Evolutionary conservation across 2,329 filamentous ascomycete genomes (phyloP).

Genomic region (Teratosphaeria epicoccoides): DNA sequence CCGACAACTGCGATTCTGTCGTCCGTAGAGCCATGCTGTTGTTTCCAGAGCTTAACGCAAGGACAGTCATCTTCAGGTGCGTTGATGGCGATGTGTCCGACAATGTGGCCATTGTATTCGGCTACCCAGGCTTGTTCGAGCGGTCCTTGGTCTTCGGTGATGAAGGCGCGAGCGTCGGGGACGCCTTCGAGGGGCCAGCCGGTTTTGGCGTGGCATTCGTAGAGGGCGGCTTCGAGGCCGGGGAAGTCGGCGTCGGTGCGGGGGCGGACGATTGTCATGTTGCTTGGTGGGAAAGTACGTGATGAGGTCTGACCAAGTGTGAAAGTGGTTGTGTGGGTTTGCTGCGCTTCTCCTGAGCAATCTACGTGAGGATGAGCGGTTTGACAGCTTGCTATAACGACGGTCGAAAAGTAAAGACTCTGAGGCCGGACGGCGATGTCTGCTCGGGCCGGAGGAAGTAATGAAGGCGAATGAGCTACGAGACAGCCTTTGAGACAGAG

Average conservation of each 20-base stretch:
- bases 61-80: background rate
- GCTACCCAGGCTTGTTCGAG: background rate
- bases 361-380: too few species aligned
- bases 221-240: background rate
- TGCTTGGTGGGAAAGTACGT: background rate
- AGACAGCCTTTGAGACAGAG: background rate
- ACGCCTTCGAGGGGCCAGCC: background rate
- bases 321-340: background rate
- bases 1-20: background rate
- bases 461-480: background rate
- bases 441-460: background rate
- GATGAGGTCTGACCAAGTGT: too few species aligned
- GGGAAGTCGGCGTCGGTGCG: background rate
- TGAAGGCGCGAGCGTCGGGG: background rate
- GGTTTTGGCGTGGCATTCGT: background rate
- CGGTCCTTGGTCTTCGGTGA: background rate
- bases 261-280: background rate
- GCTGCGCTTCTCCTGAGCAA: background rate
- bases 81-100: background rate
- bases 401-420: background rate
- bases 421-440: background rate
- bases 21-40: background rate
- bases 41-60: background rate
- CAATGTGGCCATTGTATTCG: background rate
- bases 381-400: background rate